These are phyloP conservation scores for Pleurotus sapidus DNA, from an alignment of 768 basidiomycete species.

Conservation along the genomic window DNA sequence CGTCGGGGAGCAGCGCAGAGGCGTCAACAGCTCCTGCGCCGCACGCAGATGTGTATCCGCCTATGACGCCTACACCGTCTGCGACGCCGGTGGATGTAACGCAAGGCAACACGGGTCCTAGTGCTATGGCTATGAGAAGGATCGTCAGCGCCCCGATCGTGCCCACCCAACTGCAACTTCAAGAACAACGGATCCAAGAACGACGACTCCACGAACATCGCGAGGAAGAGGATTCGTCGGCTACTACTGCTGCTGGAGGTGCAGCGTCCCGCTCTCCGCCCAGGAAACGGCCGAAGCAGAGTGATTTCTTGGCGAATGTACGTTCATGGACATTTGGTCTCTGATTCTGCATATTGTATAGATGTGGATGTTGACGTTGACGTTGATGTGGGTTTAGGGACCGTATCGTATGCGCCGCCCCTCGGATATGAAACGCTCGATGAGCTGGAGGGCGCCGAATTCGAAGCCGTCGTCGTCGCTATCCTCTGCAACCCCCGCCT, in stretches of 20 bases:
- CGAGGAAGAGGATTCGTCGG: too few relatives aligned
- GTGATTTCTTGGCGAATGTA: slow-evolving; percentile 4
- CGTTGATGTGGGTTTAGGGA: neutral
- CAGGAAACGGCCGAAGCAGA: neutral
- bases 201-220: too few relatives aligned
- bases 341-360: neutral
- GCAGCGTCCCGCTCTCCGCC: neutral
- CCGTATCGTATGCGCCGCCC: slow-evolving; percentile 4
- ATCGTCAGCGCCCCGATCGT: slow-evolving; percentile 34
- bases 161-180: neutral
- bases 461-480: neutral
- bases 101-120: too few relatives aligned
- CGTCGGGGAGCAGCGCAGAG: too few relatives aligned
- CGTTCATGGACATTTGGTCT: neutral
- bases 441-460: slow-evolving; percentile 4
- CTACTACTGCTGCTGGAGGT: too few relatives aligned
- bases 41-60: too few relatives aligned
- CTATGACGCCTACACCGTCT: too few relatives aligned
- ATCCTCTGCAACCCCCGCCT: neutral
- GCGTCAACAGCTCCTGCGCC: too few relatives aligned
- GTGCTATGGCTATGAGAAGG: slow-evolving; percentile 17
- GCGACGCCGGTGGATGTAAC: too few relatives aligned
- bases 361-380: neutral
- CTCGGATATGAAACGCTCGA: slow-evolving; percentile 1
- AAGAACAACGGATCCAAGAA: too few relatives aligned